A percentile compares a stretch with the other conserved stretches of the same genome.
Evolutionary conservation across 2,329 filamentous ascomycete genomes (phyloP).

Genomic region (Colletotrichum tofieldiae): DNA sequence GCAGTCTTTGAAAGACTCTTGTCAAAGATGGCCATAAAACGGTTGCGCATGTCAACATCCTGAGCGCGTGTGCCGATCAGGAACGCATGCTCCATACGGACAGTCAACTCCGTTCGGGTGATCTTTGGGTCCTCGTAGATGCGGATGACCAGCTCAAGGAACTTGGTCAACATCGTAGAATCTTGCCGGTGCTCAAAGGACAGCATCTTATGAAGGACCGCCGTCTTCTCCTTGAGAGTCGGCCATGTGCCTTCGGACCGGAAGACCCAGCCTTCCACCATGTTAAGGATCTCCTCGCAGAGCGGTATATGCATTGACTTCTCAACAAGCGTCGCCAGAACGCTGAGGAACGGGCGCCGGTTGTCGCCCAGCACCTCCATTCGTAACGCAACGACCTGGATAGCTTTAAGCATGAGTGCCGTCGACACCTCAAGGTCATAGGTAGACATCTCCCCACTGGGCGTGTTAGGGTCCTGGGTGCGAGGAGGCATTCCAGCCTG

Average conservation of each 20-base stretch:
- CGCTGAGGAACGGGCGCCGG: constrained; percentile 92
- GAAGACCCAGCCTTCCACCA: constrained; percentile 98
- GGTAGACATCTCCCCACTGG: constrained; percentile 73
- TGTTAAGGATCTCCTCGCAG: constrained; percentile 92
- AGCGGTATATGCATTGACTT: constrained; percentile 90
- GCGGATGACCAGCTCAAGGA: constrained; percentile 94
- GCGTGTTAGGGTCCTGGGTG: constrained; percentile 69
- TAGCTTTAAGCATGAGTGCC: constrained; percentile 92
- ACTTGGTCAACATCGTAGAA: constrained; percentile 89
- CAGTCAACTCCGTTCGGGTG: constrained; percentile 93
- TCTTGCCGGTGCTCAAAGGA: constrained; percentile 91
- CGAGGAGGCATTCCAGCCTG: constrained; percentile 55
- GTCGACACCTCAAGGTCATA: constrained; percentile 93
- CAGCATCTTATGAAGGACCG: constrained; percentile 99
- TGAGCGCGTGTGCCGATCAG: constrained; percentile 93
- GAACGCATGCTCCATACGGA: constrained; percentile 98
- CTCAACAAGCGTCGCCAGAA: constrained; percentile 94
- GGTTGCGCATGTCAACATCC: constrained; percentile 96
- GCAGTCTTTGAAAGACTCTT: constrained; percentile 94
- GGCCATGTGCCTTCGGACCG: constrained; percentile 95
- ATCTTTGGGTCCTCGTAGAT: constrained; percentile 99
- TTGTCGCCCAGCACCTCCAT: constrained; percentile 96
- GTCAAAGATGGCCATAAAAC: constrained; percentile 97
- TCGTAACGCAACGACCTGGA: constrained; percentile 90
- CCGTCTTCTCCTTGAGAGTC: constrained; percentile 98